A percentile compares a stretch with the other conserved stretches of the same genome.
Conservation (phyloP, 2,329 filamentous ascomycete genomes). For the Claviceps fusiformis region DNA sequence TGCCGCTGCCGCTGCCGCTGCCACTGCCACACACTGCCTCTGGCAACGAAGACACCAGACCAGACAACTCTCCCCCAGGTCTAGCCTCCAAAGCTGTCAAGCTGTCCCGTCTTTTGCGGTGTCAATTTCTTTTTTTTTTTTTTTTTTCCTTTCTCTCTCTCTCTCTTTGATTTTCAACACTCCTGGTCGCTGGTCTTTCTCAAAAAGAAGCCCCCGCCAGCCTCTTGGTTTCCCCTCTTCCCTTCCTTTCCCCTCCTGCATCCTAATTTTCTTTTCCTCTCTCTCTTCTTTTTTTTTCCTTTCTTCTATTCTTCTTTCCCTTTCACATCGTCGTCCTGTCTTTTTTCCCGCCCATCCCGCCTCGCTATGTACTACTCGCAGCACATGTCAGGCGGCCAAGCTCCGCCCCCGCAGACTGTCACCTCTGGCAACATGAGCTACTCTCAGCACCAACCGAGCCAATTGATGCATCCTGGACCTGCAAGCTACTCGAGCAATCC, state of each 20-base stretch:
- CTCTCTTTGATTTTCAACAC: slow-evolving; percentile 14
- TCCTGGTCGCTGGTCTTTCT: slow-evolving; percentile 10
- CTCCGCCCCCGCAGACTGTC: slow-evolving; percentile 55
- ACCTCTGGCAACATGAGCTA: slow-evolving; percentile 51
- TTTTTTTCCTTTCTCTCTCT: slow-evolving; percentile 12
- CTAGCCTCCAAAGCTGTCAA: not conserved
- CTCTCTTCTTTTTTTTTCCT: not conserved
- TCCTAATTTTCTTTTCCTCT: not conserved
- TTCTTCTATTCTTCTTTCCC: slow-evolving; percentile 28
- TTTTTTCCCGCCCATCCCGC: not conserved
- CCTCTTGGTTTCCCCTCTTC: slow-evolving; percentile 12
- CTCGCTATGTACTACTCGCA: slow-evolving; percentile 62
- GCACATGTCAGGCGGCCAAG: slow-evolving; percentile 67
- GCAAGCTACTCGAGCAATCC: slow-evolving; percentile 51
- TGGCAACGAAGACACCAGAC: not conserved
- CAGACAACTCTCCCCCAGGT: not conserved
- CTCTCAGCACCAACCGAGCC: slow-evolving; percentile 54
- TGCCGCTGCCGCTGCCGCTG: not conserved
- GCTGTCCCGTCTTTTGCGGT: slow-evolving; percentile 2
- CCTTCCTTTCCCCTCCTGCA: not conserved
- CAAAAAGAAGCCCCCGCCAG: slow-evolving; percentile 6
- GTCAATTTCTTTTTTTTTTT: not conserved
- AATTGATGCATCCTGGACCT: slow-evolving; percentile 58
- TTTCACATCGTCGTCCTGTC: slow-evolving; percentile 28
- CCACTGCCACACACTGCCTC: not conserved